Conservation (phyloP, 73 alveolate species). For the Tetrahymena elliotti region DNA sequence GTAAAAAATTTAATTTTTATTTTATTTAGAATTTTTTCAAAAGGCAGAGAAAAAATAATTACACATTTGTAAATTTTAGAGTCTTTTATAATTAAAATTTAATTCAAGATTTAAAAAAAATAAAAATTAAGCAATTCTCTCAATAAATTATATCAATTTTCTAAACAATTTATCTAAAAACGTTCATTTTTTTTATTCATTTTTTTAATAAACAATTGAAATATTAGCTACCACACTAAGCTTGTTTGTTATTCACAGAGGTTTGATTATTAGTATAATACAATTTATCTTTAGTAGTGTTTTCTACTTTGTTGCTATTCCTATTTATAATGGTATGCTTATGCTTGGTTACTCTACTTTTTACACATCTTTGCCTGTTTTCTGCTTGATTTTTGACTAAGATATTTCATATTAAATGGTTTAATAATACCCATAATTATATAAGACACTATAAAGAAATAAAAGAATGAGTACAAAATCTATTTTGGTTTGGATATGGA, state of each 20-base stretch:
- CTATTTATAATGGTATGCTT: conserved; percentile 92
- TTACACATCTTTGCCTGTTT: conserved; percentile 89
- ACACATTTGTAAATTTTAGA: too few species aligned
- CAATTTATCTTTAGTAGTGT: conserved; percentile 80
- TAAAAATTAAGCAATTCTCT: too few species aligned
- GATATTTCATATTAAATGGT: conserved; percentile 76
- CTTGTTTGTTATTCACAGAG: conserved; percentile 92
- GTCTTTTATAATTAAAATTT: too few species aligned
- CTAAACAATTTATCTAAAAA: too few species aligned
- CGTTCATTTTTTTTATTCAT: too few species aligned
- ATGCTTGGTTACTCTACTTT: conserved; percentile 95
- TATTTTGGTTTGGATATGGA: conserved; percentile 91
- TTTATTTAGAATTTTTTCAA: too few species aligned
- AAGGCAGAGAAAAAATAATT: too few species aligned
- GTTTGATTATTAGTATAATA: conserved; percentile 84
- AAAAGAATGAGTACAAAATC: conserved; percentile 77
- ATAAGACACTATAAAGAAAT: conserved; percentile 77
- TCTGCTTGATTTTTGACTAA: conserved; percentile 83
- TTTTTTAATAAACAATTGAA: not conserved
- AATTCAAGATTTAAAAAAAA: too few species aligned
- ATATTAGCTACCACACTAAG: not conserved
- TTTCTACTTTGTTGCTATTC: conserved; percentile 90
- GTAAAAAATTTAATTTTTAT: not conserved
- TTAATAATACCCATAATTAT: conserved; percentile 81
- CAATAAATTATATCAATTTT: too few species aligned